Evolutionary conservation across 2,329 filamentous ascomycete genomes (phyloP).

Genomic region (Aspergillus ochraceus): DNA sequence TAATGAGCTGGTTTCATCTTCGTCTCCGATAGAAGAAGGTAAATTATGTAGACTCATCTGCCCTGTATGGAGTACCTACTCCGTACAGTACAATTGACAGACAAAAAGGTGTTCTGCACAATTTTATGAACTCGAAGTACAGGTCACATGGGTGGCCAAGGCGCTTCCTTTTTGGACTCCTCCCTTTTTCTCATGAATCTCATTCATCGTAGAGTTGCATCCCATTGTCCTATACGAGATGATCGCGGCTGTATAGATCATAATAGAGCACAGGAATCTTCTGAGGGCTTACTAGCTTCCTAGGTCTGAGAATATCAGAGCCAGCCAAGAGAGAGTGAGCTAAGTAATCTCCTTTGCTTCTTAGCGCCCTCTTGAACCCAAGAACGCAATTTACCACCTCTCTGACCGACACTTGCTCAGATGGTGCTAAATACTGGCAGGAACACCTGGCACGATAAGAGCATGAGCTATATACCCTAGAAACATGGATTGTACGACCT

Average conservation of each 20-base stretch:
- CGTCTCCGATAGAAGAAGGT: not conserved
- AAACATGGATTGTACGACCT: not conserved
- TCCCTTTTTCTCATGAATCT: not conserved
- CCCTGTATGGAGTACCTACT: not conserved
- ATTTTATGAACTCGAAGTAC: not conserved
- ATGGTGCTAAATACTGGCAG: not conserved
- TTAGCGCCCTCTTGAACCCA: too few relatives aligned
- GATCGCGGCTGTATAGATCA: not conserved
- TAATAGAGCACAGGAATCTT: not conserved
- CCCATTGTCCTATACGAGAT: not conserved
- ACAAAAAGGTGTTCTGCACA: too few relatives aligned
- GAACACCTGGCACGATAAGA: not conserved
- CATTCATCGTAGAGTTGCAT: not conserved
- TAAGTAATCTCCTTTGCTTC: not conserved
- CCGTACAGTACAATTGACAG: too few relatives aligned
- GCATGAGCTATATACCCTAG: not conserved
- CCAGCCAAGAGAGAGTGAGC: not conserved
- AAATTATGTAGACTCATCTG: too few relatives aligned
- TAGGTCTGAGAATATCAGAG: too few relatives aligned
- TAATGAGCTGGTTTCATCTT: not conserved
- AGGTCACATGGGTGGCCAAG: not conserved
- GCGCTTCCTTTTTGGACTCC: not conserved
- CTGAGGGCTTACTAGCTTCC: too few relatives aligned
- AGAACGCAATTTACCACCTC: too few relatives aligned
- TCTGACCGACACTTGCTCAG: not conserved